Evolutionary conservation across 305 asterid species (phyloP).

Genomic region (Fraxinus floribunda): DNA sequence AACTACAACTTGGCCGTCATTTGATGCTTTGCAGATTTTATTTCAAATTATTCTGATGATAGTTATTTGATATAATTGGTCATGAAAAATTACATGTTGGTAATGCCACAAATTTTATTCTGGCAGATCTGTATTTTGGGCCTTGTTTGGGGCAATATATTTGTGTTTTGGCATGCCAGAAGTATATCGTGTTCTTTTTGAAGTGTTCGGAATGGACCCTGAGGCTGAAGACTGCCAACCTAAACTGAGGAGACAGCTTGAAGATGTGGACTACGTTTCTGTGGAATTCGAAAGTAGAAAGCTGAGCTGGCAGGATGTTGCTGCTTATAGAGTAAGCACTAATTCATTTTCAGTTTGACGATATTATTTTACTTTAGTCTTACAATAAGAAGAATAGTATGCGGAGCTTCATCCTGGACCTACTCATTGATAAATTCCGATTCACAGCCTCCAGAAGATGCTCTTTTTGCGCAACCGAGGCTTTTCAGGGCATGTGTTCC

Average conservation of each 20-base stretch:
- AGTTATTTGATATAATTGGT: not conserved
- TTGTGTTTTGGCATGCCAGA: conserved; percentile 98
- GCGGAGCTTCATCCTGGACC: conserved; percentile 3
- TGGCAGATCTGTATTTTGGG: conserved; percentile 94
- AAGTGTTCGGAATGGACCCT: conserved; percentile 93
- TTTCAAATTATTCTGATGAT: not conserved
- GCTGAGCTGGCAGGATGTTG: conserved; percentile 95
- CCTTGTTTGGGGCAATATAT: conserved; percentile 95
- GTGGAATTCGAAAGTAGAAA: conserved; percentile 80
- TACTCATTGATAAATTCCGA: conserved; percentile 23
- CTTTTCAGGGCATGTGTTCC: conserved; percentile 98
- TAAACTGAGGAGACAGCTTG: conserved; percentile 86
- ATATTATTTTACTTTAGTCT: not conserved
- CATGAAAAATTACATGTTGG: conserved; percentile 9
- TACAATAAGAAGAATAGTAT: not conserved
- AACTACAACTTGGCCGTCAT: not conserved
- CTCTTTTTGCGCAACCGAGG: conserved; percentile 92
- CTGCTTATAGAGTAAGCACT: conserved; percentile 66
- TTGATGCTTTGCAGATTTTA: not conserved
- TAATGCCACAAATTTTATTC: conserved; percentile 9
- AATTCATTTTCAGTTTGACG: not conserved
- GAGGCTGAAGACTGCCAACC: conserved; percentile 99
- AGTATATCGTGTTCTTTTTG: conserved; percentile 93
- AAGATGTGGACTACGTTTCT: conserved; percentile 89
- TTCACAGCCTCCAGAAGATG: conserved; percentile 92